Percentiles rank a stretch among this genome's conserved stretches.
Evolutionary conservation across 108 stramenopile species (phyloP).

Genomic region (Cyclostephanos tholiformis): DNA sequence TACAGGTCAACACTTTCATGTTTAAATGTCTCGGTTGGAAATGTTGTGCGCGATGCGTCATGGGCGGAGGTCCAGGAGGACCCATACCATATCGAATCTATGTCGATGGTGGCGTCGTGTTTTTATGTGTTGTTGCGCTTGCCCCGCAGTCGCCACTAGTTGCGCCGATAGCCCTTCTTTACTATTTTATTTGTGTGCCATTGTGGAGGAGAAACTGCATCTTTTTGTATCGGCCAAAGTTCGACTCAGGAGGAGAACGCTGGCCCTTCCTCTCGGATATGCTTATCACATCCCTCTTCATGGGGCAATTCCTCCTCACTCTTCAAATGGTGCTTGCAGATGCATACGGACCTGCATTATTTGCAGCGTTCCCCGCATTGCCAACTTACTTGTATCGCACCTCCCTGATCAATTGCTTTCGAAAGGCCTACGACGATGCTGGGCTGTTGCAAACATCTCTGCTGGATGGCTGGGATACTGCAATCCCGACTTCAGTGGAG

Average conservation of each 20-base stretch:
- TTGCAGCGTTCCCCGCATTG: constrained; percentile 62
- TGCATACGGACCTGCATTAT: constrained; percentile 63
- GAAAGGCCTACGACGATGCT: constrained; percentile 72
- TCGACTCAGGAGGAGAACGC: constrained; percentile 75
- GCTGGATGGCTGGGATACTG: constrained; percentile 83
- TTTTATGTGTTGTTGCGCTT: constrained; percentile 76
- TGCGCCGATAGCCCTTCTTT: constrained; percentile 67
- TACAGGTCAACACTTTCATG: constrained; percentile 80
- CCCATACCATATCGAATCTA: constrained; percentile 84
- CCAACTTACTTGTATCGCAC: constrained; percentile 69
- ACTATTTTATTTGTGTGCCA: constrained; percentile 73
- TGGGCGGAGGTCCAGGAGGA: constrained; percentile 74
- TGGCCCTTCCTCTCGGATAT: constrained; percentile 88
- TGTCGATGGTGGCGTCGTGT: constrained; percentile 82
- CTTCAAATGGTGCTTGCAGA: constrained; percentile 33
- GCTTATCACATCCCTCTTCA: constrained; percentile 62
- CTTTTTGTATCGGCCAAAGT: constrained; percentile 81
- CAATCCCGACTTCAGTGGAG: constrained; percentile 53
- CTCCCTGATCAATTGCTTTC: constrained; percentile 54
- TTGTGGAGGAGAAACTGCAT: constrained; percentile 77
- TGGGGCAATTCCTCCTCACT: constrained; percentile 62
- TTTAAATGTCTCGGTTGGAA: constrained; percentile 52
- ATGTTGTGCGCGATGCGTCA: constrained; percentile 44
- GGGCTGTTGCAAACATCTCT: constrained; percentile 83
- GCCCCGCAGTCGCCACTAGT: constrained; percentile 82